Conservation (phyloP, 2,329 filamentous ascomycete genomes). For the Ceratocystis variospora region DNA sequence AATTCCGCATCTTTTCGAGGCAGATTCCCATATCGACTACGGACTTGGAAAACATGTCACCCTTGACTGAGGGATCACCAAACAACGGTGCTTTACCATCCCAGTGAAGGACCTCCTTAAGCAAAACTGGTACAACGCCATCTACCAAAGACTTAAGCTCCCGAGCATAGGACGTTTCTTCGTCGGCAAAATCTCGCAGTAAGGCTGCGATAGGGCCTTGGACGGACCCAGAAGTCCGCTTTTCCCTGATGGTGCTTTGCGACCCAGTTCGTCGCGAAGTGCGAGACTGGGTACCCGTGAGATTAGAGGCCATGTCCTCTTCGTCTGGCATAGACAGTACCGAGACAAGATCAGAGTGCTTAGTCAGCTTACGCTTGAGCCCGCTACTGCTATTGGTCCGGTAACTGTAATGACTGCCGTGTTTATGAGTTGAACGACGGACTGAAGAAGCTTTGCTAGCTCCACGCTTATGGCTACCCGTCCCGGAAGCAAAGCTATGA, state of each 20-base stretch:
- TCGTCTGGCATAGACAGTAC: slow-evolving; percentile 64
- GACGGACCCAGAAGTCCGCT: slow-evolving; percentile 3
- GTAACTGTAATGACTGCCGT: slow-evolving; percentile 14
- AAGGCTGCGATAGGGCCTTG: slow-evolving; percentile 55
- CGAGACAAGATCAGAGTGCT: slow-evolving; percentile 86
- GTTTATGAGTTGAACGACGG: slow-evolving; percentile 5
- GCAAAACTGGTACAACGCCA: slow-evolving; percentile 82
- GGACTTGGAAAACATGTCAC: slow-evolving; percentile 57
- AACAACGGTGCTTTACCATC: slow-evolving; percentile 36
- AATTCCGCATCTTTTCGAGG: slow-evolving; percentile 65
- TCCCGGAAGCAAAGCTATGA: slow-evolving; percentile 9
- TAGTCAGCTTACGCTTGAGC: slow-evolving; percentile 66
- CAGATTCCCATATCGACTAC: slow-evolving; percentile 90
- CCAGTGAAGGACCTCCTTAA: slow-evolving; percentile 69
- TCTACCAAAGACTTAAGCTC: slow-evolving; percentile 89
- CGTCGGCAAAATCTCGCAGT: slow-evolving; percentile 63
- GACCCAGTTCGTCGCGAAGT: slow-evolving; percentile 12
- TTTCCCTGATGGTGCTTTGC: slow-evolving; percentile 6
- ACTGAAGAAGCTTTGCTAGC: slow-evolving; percentile 4
- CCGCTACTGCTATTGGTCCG: slow-evolving; percentile 23
- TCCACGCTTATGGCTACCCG: background rate
- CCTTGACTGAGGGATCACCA: slow-evolving; percentile 8
- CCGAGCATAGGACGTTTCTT: slow-evolving; percentile 76
- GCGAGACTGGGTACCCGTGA: slow-evolving; percentile 23
- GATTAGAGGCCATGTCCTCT: slow-evolving; percentile 46